Evolutionary conservation across 2,329 filamentous ascomycete species (phyloP), one percentile per base, ranked within the genome.

Genomic region (Metarhizium sp.): DNA sequence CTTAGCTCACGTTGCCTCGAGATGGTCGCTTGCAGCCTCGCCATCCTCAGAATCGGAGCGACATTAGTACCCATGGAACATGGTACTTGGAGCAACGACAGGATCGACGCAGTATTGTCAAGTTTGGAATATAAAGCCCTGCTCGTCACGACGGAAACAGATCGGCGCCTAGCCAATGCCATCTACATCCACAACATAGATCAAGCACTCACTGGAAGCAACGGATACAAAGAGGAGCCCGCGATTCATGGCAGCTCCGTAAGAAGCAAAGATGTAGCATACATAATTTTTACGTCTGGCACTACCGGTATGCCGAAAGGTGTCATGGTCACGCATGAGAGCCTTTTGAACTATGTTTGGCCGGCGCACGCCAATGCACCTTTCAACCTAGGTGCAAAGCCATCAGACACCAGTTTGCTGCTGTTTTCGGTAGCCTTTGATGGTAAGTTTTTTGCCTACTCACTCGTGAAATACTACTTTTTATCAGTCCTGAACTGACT

Each of bases 291-390:
- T 18, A 57, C 55, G 42, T 57, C 55, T 13, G 55, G 55, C 29
- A 77, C 32, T 85, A 83, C 64, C 71, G 71, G 0, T 66, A 69
- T 1, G 69, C 75, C 2, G 67, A 74, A 45, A 63, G 71, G 1
- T 66, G 68, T 2, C 68, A 73, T n/a, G 77, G 75, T 3, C 11
- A 18, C 46, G 6, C 55, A 57, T 29, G 40, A 51, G 29, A 52
- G 34, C 20, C 48, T 55, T 38, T 32, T 55, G 25, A 57, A 55
- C 40, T 25, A 25, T 25, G 25, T 25, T 25, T 25, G 25, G 25
- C 25, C 25, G 25, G 25, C 25, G 25, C 25, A 25, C 3, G 25
- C 25, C 25, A 25, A 25, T 25, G 25, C 25, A 4, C 25, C 25
- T 4, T 25, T 25, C 25, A 25, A 25, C 3, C 25, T 25, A 25